Base-by-base conservation (phyloP, 345 rosid species). In the Dimocarpus longan region DNA sequence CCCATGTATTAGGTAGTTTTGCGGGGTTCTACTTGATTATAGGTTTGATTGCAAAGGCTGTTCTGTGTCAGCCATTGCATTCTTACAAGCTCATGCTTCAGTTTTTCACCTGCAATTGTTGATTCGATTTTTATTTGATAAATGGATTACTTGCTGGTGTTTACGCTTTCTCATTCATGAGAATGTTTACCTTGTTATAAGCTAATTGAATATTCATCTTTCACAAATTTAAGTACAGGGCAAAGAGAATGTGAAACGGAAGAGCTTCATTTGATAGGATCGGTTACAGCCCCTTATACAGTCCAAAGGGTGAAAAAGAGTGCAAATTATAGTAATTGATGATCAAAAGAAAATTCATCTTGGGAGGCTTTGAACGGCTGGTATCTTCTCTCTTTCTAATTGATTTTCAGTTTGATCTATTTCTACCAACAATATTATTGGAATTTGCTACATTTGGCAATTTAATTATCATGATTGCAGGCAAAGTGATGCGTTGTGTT, bases 261-360 rank as follows among this genome's bases (percentile, higher is more conserved):
- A 32, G 72, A 50, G 50, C 19, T 71, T 37, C 50, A 62, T 60
- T 52, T 44, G 15, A 67, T 39, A 42, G 68, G 65, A 40, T 46
- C 70, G 8, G 9, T 43, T 32, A 32, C 37, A 32, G 37, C 3
- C 37, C 37, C 37, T 32, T 32, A 32, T 32, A 32, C 3, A 65
- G 16, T 11, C 28, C n/a, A 5, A 7, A 44, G 52, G 32, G 4
- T 2, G n/a, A 66, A 52, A 21, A 10, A 21, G 52, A 74, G 24
- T 63, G 44, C 15, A 5, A 32, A 43, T 9, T 10, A 13, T 9
- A 40, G 68, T 19, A 9, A 62, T 42, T 54, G 24, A 48, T 70
- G 22, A 88, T 88, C 70, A 8, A 82, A 76, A 42, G 85, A 81
- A 73, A 76, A 59, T 59, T 79, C 84, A 26, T 76, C 80, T 68